A percentile compares a stretch with the other conserved stretches of the same genome.
Conservation (phyloP, 176 grass and related monocot species). For the Chloris gayana region DNA sequence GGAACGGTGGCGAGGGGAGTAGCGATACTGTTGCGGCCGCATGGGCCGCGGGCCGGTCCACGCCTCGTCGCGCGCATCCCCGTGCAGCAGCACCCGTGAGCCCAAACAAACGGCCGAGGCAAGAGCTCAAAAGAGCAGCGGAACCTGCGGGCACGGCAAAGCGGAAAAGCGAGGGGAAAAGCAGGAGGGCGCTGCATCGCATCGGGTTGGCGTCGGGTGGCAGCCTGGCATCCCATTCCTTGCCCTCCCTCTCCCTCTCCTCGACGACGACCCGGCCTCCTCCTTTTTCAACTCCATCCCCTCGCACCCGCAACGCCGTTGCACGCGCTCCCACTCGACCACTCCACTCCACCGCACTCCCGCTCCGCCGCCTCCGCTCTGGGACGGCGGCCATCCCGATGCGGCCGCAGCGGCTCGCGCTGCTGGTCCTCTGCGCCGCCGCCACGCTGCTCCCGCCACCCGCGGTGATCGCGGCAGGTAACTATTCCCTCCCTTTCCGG, state of each 20-base stretch:
- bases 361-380: not conserved
- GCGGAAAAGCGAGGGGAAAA: not conserved
- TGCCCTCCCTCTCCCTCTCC: constrained; percentile 1
- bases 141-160: constrained; percentile 20
- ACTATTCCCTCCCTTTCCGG: not conserved
- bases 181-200: not conserved
- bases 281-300: not conserved
- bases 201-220: constrained; percentile 31
- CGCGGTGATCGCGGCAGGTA: constrained; percentile 71
- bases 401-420: constrained; percentile 11
- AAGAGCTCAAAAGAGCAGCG: not conserved
- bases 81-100: constrained; percentile 26
- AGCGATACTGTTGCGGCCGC: not conserved
- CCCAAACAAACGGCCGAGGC: not conserved
- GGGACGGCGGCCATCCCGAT: constrained; percentile 13
- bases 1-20: not conserved
- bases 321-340: constrained; percentile 17
- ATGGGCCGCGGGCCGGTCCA: constrained; percentile 26
- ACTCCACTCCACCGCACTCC: not conserved
- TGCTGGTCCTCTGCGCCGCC: constrained; percentile 8
- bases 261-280: not conserved
- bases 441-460: constrained; percentile 20
- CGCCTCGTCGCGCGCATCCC: not conserved
- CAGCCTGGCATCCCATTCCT: constrained; percentile 49
- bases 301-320: not conserved